Evolutionary conservation across 306 rosid genomes (phyloP).

Genomic region (Delonix regia): DNA sequence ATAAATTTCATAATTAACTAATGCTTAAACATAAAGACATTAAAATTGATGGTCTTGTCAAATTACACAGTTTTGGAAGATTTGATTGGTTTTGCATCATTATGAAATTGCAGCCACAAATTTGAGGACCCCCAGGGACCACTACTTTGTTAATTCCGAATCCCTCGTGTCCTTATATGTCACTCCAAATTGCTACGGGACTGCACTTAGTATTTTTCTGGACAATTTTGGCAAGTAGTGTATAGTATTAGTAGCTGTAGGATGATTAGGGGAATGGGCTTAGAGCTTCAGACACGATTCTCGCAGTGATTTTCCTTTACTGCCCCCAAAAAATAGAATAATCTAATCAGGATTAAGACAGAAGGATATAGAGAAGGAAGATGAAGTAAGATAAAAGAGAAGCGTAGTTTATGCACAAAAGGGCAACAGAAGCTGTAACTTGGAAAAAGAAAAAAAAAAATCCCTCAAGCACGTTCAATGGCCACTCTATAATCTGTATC

Average conservation of each 20-base stretch:
- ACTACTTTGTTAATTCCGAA: slow-evolving; percentile 24
- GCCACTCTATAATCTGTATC: not conserved
- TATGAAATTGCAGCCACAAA: slow-evolving; percentile 39
- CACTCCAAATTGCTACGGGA: slow-evolving; percentile 14
- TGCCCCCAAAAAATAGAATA: not conserved
- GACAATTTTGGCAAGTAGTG: not conserved
- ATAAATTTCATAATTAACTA: not conserved
- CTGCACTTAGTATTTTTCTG: not conserved
- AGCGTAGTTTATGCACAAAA: not conserved
- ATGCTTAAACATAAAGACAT: not conserved
- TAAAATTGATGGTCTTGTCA: not conserved
- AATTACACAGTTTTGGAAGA: not conserved
- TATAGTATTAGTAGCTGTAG: not conserved
- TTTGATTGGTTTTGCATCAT: not conserved
- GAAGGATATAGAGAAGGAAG: not conserved
- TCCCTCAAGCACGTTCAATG: not conserved
- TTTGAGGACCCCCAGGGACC: slow-evolving; percentile 22
- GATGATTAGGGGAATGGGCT: not conserved
- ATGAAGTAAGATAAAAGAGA: not conserved
- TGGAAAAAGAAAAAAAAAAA: not conserved
- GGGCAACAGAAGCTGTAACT: not conserved
- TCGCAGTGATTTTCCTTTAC: not conserved
- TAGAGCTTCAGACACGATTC: not conserved
- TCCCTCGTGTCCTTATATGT: not conserved
- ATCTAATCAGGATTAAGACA: not conserved